A percentile compares a stretch with the other conserved stretches of the same genome.
Evolutionary conservation across 148 eudicot species (phyloP).

Genomic region (Cornus controversa): DNA sequence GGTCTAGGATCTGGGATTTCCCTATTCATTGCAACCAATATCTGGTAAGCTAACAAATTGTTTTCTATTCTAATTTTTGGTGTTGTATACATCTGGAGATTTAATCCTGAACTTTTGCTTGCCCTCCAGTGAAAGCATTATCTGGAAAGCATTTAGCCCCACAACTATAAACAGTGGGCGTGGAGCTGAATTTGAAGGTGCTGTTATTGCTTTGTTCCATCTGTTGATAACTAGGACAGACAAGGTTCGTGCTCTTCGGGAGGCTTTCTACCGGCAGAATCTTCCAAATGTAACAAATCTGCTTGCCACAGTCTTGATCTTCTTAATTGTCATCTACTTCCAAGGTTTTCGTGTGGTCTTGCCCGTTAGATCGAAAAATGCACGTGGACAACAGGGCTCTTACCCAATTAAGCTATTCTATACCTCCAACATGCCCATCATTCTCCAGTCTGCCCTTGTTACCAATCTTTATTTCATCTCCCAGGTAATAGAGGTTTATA

Average conservation of each 20-base stretch:
- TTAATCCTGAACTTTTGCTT: constrained; percentile 2
- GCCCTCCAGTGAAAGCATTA: constrained; percentile 65
- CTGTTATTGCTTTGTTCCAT: constrained; percentile 84
- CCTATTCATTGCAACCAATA: constrained; percentile 82
- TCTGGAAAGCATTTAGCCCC: constrained; percentile 92
- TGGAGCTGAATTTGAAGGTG: constrained; percentile 90
- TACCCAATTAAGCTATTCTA: constrained; percentile 87
- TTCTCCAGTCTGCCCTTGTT: constrained; percentile 87
- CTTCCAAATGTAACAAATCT: constrained; percentile 86
- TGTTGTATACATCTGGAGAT: background rate
- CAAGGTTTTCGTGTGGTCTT: constrained; percentile 91
- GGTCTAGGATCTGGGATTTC: constrained; percentile 92
- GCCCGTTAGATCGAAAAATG: constrained; percentile 87
- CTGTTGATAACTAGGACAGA: constrained; percentile 73
- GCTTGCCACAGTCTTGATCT: constrained; percentile 75
- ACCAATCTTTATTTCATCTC: constrained; percentile 88
- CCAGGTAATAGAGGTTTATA: constrained; percentile 42
- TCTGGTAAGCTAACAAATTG: constrained; percentile 44
- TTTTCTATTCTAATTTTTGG: background rate
- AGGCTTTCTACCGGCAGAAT: constrained; percentile 86
- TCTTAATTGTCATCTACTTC: constrained; percentile 75
- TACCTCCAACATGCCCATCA: constrained; percentile 96
- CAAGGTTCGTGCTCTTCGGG: constrained; percentile 82
- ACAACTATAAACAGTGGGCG: constrained; percentile 83
- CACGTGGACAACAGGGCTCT: constrained; percentile 91